Percentiles rank a stretch among this genome's conserved stretches.
These are phyloP conservation scores for Prinsepia uniflora DNA, from an alignment of 306 rosid genomes.

Conservation along the genomic window DNA sequence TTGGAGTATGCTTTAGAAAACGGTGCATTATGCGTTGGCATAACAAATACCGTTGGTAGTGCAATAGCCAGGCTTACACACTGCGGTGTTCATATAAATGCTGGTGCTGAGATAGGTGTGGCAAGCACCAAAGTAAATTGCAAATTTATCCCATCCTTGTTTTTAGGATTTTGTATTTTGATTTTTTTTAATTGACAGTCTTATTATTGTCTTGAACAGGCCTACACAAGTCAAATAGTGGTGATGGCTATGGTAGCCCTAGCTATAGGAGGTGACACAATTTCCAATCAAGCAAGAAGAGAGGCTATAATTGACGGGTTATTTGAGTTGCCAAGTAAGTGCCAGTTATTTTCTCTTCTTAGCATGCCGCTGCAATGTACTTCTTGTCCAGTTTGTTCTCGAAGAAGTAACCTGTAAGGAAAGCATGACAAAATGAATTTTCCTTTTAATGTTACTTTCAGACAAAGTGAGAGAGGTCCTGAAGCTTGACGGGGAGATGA, in stretches of 20 bases:
- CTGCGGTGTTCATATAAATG: constrained; percentile 97
- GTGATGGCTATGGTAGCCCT: constrained; percentile 98
- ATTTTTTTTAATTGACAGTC: background rate
- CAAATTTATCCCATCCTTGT: constrained; percentile 13
- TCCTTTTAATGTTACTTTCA: constrained; percentile 29
- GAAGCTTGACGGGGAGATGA: constrained; percentile 84
- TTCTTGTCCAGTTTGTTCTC: constrained; percentile 2
- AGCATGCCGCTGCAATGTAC: constrained; percentile 16
- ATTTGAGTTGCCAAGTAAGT: constrained; percentile 86
- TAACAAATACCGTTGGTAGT: constrained; percentile 92
- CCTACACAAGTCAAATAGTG: constrained; percentile 97
- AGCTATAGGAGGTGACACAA: constrained; percentile 88
- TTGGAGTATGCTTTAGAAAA: constrained; percentile 90
- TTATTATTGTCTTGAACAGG: constrained; percentile 41
- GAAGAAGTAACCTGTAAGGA: background rate
- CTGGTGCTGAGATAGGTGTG: constrained; percentile 98
- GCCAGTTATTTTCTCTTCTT: constrained; percentile 13
- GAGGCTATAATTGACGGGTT: constrained; percentile 90
- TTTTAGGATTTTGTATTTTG: constrained; percentile 9
- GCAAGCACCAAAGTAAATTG: constrained; percentile 94
- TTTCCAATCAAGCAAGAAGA: constrained; percentile 76
- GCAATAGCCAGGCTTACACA: constrained; percentile 92
- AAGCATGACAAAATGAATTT: constrained; percentile 15
- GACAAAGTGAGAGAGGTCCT: constrained; percentile 88
- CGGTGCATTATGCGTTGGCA: constrained; percentile 95